phyloP scores from a whole-genome alignment of 169 alveolate genomes.

The Babesia sp. region DNA sequence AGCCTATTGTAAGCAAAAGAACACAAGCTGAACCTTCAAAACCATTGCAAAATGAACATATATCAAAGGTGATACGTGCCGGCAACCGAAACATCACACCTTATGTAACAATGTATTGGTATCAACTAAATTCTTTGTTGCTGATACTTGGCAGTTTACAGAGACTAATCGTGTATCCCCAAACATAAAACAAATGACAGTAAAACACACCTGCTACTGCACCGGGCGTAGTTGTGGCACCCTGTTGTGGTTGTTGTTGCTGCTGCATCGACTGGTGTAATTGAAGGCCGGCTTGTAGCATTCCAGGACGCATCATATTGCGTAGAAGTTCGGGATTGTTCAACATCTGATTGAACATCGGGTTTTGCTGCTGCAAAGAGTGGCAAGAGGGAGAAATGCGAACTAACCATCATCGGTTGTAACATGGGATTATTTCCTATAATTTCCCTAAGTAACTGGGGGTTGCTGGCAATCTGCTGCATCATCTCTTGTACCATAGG shows the following conservation, averaged over 20 bases:
- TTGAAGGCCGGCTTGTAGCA: constrained; percentile 80
- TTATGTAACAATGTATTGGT: background rate
- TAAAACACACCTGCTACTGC: background rate
- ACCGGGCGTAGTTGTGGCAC: constrained; percentile 4
- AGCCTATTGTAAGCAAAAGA: no score
- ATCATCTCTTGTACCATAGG: constrained; percentile 81
- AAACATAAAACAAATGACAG: no score
- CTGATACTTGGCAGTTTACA: no score
- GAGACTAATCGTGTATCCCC: no score
- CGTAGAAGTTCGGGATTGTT: constrained; percentile 85
- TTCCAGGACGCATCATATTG: constrained; percentile 80
- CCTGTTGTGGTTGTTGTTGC: constrained; percentile 23
- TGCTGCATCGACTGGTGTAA: constrained; percentile 72
- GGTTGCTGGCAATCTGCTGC: constrained; percentile 72
- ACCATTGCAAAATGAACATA: background rate
- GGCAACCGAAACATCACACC: no score
- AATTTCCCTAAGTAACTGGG: constrained; percentile 69
- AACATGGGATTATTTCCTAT: constrained; percentile 55
- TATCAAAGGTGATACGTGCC: no score
- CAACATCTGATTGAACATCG: constrained; percentile 80
- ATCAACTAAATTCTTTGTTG: no score
- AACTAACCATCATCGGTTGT: constrained; percentile 64
- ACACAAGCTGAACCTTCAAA: background rate
- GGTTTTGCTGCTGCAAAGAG: constrained; percentile 68
- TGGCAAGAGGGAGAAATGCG: background rate